Evolutionary conservation across 1,139 yeast genomes (phyloP), one percentile per base, ranked within the genome.

Genomic region (Taphrina communis): DNA sequence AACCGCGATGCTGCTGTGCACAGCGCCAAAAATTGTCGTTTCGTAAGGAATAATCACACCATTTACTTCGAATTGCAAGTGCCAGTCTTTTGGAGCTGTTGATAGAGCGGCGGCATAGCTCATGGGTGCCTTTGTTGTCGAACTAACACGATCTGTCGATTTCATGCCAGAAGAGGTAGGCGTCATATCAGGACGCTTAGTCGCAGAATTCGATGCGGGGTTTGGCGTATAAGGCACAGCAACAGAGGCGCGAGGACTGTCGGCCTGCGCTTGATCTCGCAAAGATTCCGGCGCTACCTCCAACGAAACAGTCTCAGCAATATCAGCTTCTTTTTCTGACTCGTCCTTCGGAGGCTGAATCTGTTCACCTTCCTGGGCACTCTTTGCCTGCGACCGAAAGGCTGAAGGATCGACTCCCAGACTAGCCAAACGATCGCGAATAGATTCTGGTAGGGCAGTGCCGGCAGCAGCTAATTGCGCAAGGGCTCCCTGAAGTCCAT

Each of bases 11-110:
- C 85, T 80, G 67, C 86, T 82, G 76, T 86, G 88, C 8, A 90
- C 80, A 0, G 94, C 96, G 4, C 96, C 96, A 77, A 87, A 89
- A 2, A 93, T 83, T 0, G 97, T 90, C 2, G 90, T 86, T 70
- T 87, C 92, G 46, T 81, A 80, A 0, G 93, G 88, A 31, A 91
- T 82, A 0, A 79, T 80, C 71, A 86, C 86, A 14, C 85, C 92
- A 72, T 87, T 83, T 35, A 88, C 79, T 6, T 80, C 80, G 75
- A 92, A 92, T 72, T 88, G 90, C 66, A 88, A 79, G 69, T 82
- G 78, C 80, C 82, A 84, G 7, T 80, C 77, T 11, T 75, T 75
- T 3, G 70, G 57, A 36, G 69, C 46, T 1, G 71, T 59, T 35
- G 71, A 72, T 38, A 72, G 46, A 12, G 73, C 74, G 2, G 73